Conservation (phyloP, 495 filamentous ascomycete genomes). For the Aspergillus carlsbadensis region DNA sequence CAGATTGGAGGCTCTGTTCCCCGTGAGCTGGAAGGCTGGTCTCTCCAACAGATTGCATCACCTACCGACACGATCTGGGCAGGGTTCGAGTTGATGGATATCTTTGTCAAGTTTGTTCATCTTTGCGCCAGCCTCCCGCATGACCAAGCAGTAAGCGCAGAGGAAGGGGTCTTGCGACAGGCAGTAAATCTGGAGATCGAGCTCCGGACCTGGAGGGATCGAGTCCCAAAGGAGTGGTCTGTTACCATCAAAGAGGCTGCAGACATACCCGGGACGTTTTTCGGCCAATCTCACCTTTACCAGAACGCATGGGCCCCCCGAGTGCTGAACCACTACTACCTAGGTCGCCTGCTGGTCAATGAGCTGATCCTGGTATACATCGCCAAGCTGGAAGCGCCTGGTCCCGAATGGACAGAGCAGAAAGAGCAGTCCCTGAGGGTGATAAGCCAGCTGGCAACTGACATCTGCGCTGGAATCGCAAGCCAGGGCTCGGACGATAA, state of each 20-base stretch:
- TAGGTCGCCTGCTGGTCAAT: slow-evolving; percentile 10
- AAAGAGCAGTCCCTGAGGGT: not conserved
- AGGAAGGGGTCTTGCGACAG: not conserved
- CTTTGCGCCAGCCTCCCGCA: not conserved
- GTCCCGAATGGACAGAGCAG: not conserved
- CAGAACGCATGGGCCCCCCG: slow-evolving; percentile 6
- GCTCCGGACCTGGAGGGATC: not conserved
- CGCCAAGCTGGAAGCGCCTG: not conserved
- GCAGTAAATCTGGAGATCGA: not conserved
- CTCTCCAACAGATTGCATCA: not conserved
- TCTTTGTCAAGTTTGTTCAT: slow-evolving; percentile 6
- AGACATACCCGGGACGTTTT: not conserved
- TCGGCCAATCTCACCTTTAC: slow-evolving; percentile 9
- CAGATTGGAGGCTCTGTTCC: slow-evolving; percentile 5
- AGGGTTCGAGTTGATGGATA: slow-evolving; percentile 3
- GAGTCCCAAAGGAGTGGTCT: not conserved
- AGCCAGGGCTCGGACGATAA: not conserved
- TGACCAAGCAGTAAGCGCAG: not conserved
- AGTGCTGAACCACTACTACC: not conserved
- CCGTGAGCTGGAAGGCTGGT: not conserved
- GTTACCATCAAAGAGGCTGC: not conserved
- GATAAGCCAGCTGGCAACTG: slow-evolving; percentile 5
- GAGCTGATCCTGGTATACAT: slow-evolving; percentile 8
- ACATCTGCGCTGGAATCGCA: slow-evolving; percentile 6
- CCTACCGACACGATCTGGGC: not conserved